Conservation (phyloP, 441 rosid species). For the Euphorbia corollata region DNA sequence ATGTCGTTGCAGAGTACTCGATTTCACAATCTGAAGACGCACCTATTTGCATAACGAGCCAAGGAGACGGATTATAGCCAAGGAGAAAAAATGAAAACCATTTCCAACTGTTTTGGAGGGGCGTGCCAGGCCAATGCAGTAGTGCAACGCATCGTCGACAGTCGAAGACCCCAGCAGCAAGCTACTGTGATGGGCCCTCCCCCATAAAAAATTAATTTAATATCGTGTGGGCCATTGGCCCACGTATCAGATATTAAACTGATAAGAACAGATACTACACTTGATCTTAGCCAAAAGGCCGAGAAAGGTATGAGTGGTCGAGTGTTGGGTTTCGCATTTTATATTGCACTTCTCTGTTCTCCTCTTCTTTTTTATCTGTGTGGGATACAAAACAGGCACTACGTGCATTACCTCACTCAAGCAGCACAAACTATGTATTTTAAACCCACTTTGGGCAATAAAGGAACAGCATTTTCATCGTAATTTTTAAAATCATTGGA, state of each 20-base stretch:
- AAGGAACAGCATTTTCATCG: not conserved
- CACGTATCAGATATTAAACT: conserved; percentile 49
- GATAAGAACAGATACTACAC: conserved; percentile 90
- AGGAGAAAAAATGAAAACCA: too few species aligned
- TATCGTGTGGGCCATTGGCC: too few species aligned
- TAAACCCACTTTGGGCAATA: too few species aligned
- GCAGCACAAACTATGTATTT: too few species aligned
- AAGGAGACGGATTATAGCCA: too few species aligned
- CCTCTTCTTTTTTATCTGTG: not conserved
- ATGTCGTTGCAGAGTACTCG: too few species aligned
- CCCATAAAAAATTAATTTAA: too few species aligned
- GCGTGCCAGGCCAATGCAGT: conserved; percentile 2
- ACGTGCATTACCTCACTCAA: too few species aligned
- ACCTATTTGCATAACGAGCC: too few species aligned
- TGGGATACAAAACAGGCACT: not conserved
- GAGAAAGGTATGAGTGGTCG: conserved; percentile 22
- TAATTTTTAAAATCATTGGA: not conserved
- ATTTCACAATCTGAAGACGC: too few species aligned
- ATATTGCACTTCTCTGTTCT: not conserved
- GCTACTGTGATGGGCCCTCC: not conserved
- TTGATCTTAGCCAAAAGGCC: conserved; percentile 99
- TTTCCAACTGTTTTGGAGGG: too few species aligned
- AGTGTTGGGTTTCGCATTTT: not conserved
- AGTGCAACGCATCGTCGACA: conserved; percentile 17
- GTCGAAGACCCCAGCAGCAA: conserved; percentile 3